Evolutionary conservation across 768 basidiomycete genomes (phyloP), one percentile per base, ranked within the genome.

Genomic region (Leccinum variicolor): DNA sequence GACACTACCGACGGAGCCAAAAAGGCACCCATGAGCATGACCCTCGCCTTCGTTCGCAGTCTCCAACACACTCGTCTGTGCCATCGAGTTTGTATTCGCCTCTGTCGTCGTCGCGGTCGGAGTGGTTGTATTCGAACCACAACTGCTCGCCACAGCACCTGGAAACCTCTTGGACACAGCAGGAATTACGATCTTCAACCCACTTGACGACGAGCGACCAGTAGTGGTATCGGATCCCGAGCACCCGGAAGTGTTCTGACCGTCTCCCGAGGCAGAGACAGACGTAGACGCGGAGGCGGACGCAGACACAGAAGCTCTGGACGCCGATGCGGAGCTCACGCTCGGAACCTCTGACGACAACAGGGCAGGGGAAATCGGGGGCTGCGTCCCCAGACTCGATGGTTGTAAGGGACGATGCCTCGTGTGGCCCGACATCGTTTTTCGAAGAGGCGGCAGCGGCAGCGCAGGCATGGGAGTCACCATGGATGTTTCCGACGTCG

Each of bases 331-430:
- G 29, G 15, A 7, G 5, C 11, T 25, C n/a, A 33, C 46, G 10
- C 51, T 28, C 9, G 33, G 53, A 28, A 3, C 46, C 2, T 15
- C 9, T 31, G 50, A 7, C 9, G 59, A 45, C 48, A 55, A 47
- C 2, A 52, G 15, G 1, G 3, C 31, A 14, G 60, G 46, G 2
- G 43, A 53, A 49, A 58, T 25, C 1, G 58, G 41, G 19, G 41
- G 59, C 13, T 52, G n/a, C n/a, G n/a, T n/a, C 6, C 55, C 36
- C 0, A 65, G 57, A 26, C 56, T 69, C 2, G 71, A 73, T 4
- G 62, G 54, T 4, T 4, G 53, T 15, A 3, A 9, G 8, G 61
- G 60, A 17, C 53, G 58, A 39, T 55, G 34, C 25, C 31, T 56
- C 17, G 34, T 36, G 33, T 28, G 50, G 19, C 19, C 17, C 5